Conservation (phyloP, 129 eudicot genomes). For the Solidago caesia region DNA sequence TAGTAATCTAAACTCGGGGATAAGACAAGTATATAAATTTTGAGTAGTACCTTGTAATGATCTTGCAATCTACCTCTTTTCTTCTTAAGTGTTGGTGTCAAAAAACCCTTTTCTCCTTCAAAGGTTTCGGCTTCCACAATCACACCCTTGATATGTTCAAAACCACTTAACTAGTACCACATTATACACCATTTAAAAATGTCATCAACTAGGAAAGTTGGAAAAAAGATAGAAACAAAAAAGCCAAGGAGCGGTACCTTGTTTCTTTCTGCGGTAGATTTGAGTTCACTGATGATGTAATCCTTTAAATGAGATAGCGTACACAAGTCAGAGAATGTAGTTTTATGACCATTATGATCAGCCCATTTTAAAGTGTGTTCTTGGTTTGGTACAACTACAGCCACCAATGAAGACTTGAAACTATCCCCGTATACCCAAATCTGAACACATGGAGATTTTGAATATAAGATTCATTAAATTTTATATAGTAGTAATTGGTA, state of each 20-base stretch:
- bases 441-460: constrained; percentile 24
- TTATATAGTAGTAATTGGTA: not conserved
- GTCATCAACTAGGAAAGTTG: not conserved
- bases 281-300: constrained; percentile 59
- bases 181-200: not conserved
- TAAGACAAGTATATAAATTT: not conserved
- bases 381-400: constrained; percentile 79
- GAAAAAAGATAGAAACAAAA: not conserved
- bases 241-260: constrained; percentile 41
- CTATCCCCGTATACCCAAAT: constrained; percentile 94
- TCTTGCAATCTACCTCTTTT: constrained; percentile 57
- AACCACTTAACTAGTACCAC: constrained; percentile 60
- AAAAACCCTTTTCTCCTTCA: constrained; percentile 59
- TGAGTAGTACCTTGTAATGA: constrained; percentile 54
- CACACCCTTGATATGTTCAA: constrained; percentile 70
- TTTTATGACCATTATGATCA: constrained; percentile 42
- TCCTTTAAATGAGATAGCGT: constrained; percentile 49
- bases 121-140: constrained; percentile 62
- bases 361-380: constrained; percentile 73
- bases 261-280: constrained; percentile 75
- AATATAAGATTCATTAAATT: not conserved
- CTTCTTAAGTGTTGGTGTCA: constrained; percentile 90
- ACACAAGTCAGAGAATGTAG: constrained; percentile 46
- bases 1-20: not conserved
- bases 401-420: constrained; percentile 80